phyloP scores from a whole-genome alignment of 2,329 filamentous ascomycete species.

The Trichoderma harzianum region DNA sequence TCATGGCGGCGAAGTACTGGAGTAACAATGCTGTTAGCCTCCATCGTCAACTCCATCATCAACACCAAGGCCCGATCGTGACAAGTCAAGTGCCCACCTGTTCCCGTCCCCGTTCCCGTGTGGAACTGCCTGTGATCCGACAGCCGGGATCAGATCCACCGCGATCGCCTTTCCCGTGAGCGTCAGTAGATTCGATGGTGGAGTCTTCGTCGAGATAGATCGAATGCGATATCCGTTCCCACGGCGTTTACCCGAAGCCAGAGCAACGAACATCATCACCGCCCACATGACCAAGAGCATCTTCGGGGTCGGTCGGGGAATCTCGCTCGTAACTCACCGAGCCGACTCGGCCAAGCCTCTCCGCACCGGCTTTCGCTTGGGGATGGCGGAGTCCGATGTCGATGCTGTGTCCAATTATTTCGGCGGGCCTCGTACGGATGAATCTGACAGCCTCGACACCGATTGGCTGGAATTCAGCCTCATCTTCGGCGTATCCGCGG shows the following conservation, averaged over 20 bases:
- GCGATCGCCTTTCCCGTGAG: not conserved
- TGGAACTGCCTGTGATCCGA: not conserved
- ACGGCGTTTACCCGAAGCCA: constrained; percentile 5
- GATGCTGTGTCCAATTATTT: not conserved
- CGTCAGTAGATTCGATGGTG: not conserved
- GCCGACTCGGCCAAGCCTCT: not conserved
- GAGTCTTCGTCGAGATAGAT: constrained; percentile 2
- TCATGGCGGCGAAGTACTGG: not conserved
- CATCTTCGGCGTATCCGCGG: not conserved
- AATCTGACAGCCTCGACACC: not conserved
- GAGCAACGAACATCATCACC: not conserved
- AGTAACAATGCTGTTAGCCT: not conserved
- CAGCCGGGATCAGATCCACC: constrained; percentile 7
- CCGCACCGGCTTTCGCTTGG: not conserved
- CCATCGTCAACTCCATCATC: not conserved
- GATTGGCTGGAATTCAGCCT: not conserved
- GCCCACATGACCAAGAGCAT: not conserved
- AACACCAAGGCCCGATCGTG: not conserved
- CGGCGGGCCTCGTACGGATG: not conserved
- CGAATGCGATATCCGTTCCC: not conserved
- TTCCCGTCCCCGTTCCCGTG: not conserved
- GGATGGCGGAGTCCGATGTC: not conserved
- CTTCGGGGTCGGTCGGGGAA: not conserved
- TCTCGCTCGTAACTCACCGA: constrained; percentile 4
- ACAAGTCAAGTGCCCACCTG: not conserved